Evolutionary conservation across 2,329 filamentous ascomycete species (phyloP), one percentile per base, ranked within the genome.

Genomic region (Malbranchea zuffiana): DNA sequence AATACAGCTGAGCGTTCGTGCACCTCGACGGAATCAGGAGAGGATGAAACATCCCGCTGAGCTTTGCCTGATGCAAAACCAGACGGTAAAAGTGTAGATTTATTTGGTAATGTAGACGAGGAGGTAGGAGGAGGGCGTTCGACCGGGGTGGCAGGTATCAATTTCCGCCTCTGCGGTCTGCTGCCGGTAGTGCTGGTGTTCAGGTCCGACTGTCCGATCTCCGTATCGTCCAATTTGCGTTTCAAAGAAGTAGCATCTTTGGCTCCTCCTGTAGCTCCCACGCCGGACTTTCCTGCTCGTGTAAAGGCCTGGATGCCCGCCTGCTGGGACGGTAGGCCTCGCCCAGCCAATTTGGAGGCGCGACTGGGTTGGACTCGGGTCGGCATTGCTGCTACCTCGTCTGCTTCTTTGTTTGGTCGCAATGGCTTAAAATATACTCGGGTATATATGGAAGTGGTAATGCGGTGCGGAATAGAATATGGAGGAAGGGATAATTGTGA

Each of bases 291-390:
- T 30, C 59, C 61, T 40, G 65, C 50, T 45, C 56, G 60, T 40
- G 63, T 54, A 45, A 68, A 68, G 40, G 51, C 53, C 45, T 60
- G 57, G 31, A 68, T 62, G 49, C 56, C 67, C 56, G 47, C 45
- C 44, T 60, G 59, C 13, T 42, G 47, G 37, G 49, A 47, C 32
- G 54, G 50, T 47, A 58, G 53, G 53, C 48, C 41, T 48, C 48
- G 43, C 42, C 46, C 44, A 39, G 37, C 45, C 44, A 31, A 20
- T 26, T 55, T 44, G 37, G 36, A 23, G 11, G 51, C 44, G 46
- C 53, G 54, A 47, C 49, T 50, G 52, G 17, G 33, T 21, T 31
- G 30, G 29, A 37, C 20, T 33, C 29, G 40, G 12, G 32, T 11
- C 5, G 42, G 16, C 42, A 44, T 44, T 10, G 32, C 26, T 21